Base-by-base conservation (phyloP, 306 rosid genomes). In the Corylus americana region DNA sequence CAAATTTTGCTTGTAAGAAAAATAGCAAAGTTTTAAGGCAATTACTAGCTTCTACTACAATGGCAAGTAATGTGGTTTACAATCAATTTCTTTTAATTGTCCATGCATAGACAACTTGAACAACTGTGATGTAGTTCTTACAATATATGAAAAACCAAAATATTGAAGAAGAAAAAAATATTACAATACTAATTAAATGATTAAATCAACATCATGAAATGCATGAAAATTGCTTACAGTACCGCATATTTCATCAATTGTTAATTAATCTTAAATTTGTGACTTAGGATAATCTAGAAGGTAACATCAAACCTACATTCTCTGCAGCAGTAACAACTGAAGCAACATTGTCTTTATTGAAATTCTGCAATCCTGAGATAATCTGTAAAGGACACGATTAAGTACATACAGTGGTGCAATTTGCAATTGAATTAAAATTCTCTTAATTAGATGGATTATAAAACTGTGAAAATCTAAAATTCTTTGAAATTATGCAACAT, bases 311-410 rank as follows among this genome's bases (percentile, higher is more conserved):
- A 82, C 67, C 44, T 76, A 92, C 97, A 97, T 92, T 88, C n/a
- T 92, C 95, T 1, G 97, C 97, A n/a, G 98, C 95, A 80, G 91
- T 89, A 27, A 94, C 88, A 74, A 92, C 92, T 9, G 93, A 86
- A 11, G 97, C 94, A 85, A 94, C 89, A 87, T 88, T 90, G 78
- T 90, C 95, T 81, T 86, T 85, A 78, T 94, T 75, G 75, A 91
- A 85, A 86, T 92, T 94, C 81, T 92, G 90, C 91, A 94, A 82
- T 25, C 97, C 98, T 81, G 98, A 80, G 85, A 94, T 91, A 85
- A 94, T 94, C 97, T 94, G 82, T 71, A 77, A 79, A 84, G 62
- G 29, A 80, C 67, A 22, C 53, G 81, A 53, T 8, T 7, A 71
- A n/a, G 59, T 31, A 18, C 25, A 5, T 17, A 76, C 27, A 8